Base-by-base conservation (phyloP, 2,329 filamentous ascomycete genomes). In the Thyridium curvatum region DNA sequence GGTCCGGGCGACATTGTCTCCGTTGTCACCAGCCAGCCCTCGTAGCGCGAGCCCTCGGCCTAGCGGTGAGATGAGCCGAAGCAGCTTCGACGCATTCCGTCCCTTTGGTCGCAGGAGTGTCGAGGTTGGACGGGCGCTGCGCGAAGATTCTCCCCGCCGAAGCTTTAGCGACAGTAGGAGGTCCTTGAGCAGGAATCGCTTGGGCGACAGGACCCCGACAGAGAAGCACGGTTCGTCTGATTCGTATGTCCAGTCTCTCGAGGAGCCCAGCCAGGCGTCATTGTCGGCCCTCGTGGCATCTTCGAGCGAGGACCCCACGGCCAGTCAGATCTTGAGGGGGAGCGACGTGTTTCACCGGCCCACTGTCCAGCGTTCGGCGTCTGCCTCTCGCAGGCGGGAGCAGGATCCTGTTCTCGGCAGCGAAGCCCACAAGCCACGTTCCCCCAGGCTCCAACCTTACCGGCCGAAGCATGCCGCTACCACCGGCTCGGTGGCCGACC, bases 331-430 rank as follows among this genome's bases (percentile, higher is more conserved):
- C 30, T 66, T 98, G 8, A 77, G 79, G 38, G 80, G 86, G 28
- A 96, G 89, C 50, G 87, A 93, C 50, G 84, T 96, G 8, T 97
- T 98, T 52, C 81, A 85, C 48, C 82, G 81, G 18, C 88, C 88
- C 13, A 86, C 83, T 0, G 76, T 89, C 52, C 70, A 65, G 18
- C 66, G 68, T 9, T 72, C 73, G 0, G 56, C 53, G 2, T 72
- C 70, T 0, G 56, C 59, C 0, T 61, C 60, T 3, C 55, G 55
- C 14, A 45, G 31, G 13, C 44, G 44, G 8, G 48, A 49, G 9
- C 39, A 42, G 8, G 45, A 46, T 8, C 28, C 37, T 38, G 18
- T 26, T 6, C 5, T 26, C 21, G 21, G 21, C 21, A 14, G 8
- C n/a, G 17, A 34, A 7, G 12, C 32, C 7, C 9, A 9, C 12